Evolutionary conservation across 495 filamentous ascomycete genomes (phyloP), one percentile per base, ranked within the genome.

Genomic region (Xylaria venustula): DNA sequence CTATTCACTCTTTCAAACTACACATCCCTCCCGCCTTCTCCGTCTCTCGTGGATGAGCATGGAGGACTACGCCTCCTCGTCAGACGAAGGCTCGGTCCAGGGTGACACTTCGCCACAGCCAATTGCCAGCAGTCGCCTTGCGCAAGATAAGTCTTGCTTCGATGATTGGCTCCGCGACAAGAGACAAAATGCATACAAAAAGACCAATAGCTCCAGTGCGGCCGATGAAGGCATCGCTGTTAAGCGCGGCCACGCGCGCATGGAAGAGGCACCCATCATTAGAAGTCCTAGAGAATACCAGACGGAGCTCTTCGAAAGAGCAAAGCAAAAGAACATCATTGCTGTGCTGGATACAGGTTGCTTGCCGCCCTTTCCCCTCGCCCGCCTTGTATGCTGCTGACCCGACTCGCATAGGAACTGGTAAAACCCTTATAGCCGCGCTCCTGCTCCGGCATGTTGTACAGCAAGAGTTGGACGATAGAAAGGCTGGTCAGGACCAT

Each of bases 391-490:
- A 62, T 7, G 59, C 52, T 63, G 22, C 54, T 62, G 49, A 68
- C 48, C 54, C 3, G 36, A 47, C n/a, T 22, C 19, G 25, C 40
- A n/a, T 54, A 91, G 90, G 94, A 37, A 92, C 95, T n/a, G 94
- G 94, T 15, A 98, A 98, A 71, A 98, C 94, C 0, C 78, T 97
- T 23, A 97, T 98, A 66, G 94, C 95, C 0, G 93, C 92, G 15
- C 79, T 98, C 28, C 83, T 98, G 6, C 77, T 98, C 17, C 87
- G 87, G 46, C 83, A 94, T 64, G 85, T 87, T 20, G 78, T 98
- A 17, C 84, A 92, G 25, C 78, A 87, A 56, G 94, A 98, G 73
- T 76, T 97, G 7, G 86, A 90, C 54, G 76, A 86, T 62, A 83
- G 95, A 34, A 81, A 75, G 1, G 65, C 72, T 20, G 90, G 87